phyloP scores from a whole-genome alignment of 2,329 filamentous ascomycete species.

The Cercospora zeae-maydis region DNA sequence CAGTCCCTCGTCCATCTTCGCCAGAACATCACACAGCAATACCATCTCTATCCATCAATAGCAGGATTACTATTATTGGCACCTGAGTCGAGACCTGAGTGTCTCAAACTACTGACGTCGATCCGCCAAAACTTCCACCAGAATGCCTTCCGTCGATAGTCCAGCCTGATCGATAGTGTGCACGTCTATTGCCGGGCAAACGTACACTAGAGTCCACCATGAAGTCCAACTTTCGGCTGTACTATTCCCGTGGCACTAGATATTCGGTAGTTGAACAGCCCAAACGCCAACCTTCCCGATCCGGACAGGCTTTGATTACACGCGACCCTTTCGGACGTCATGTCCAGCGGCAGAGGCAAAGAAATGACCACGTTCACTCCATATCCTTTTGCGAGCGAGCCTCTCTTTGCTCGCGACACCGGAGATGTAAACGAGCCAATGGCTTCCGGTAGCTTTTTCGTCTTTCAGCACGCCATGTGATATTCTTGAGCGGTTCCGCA shows the following conservation, averaged over 20 bases:
- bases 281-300: slow-evolving; percentile 7
- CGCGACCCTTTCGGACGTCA: not conserved
- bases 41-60: not conserved
- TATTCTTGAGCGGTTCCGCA: not conserved
- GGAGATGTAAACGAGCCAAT: not conserved
- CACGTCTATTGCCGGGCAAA: slow-evolving; percentile 2
- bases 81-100: not conserved
- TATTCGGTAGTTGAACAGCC: not conserved
- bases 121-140: not conserved
- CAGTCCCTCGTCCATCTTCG: not conserved
- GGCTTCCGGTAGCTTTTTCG: not conserved
- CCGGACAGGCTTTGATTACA: slow-evolving; percentile 7
- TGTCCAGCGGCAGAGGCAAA: not conserved
- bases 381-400: not conserved
- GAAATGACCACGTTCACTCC: not conserved
- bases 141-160: slow-evolving; percentile 9
- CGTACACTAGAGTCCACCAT: slow-evolving; percentile 1
- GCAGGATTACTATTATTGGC: not conserved
- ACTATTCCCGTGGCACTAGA: slow-evolving; percentile 10
- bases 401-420: not conserved
- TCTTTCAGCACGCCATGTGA: slow-evolving; percentile 6
- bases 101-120: not conserved
- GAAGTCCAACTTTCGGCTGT: slow-evolving; percentile 3
- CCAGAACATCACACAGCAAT: not conserved
- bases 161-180: not conserved